Evolutionary conservation across 306 rosid species (phyloP), one percentile per base, ranked within the genome.

Genomic region (Dalbergia oliveri): DNA sequence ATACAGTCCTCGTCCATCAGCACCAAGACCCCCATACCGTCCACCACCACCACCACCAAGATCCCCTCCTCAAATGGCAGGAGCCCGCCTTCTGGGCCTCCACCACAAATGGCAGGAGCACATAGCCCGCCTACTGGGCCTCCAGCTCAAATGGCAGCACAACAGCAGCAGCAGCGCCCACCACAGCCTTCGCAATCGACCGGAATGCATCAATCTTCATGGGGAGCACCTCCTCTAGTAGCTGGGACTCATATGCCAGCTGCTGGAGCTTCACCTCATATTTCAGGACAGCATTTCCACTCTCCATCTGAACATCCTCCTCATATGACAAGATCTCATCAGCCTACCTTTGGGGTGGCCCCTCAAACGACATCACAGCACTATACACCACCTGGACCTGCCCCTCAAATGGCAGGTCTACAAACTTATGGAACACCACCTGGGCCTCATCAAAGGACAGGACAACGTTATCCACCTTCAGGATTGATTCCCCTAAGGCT

Each of bases 101-200:
- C n/a, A n/a, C n/a, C n/a, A n/a, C n/a, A n/a, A n/a, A n/a, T n/a
- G n/a, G n/a, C 75, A 16, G 83, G 81, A 84, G 50, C 64, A 9
- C 58, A 54, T 58, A 65, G 47, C 37, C 39, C 43, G 6, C 78
- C 81, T 26, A 63, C 51, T 18, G 86, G 64, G 6, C 77, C 81
- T 43, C 78, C 80, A 18, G 23, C 87, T 69, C 93, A 87, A 76
- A 43, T 61, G 85, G 23, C 76, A 53, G 86, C 81, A 59, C 87
- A 44, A 2, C 77, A 61, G 26, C 64, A 7, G 59, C 87, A 59
- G 4, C 77, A 56, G 18, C 59, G 5, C 77, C 81, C 84, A 18
- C 78, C 87, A 11, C 67, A 37, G 41, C 74, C 85, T 59, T 53
- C 1, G 23, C 23, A 21, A 21, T 21, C 1, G 23, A 21, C 82